Percentiles rank a stretch among this genome's conserved stretches.
Evolutionary conservation across 2,329 filamentous ascomycete genomes (phyloP).

Genomic region (Colletotrichum lini): DNA sequence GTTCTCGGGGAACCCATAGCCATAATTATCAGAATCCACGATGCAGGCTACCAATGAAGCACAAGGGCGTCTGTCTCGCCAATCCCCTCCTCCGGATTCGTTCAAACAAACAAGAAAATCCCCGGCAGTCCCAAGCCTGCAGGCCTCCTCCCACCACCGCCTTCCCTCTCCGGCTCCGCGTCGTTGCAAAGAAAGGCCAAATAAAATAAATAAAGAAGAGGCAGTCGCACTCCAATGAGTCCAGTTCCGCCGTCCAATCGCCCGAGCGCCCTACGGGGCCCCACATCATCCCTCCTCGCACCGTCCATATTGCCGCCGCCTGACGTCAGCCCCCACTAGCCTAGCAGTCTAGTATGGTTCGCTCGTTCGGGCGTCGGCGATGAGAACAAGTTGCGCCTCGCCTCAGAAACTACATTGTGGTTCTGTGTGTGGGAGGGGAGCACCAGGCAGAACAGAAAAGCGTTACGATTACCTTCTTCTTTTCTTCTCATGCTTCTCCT

Average conservation of each 20-base stretch:
- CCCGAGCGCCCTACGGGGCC: neutral
- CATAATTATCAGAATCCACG: neutral
- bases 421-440: too few relatives aligned
- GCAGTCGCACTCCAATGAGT: too few relatives aligned
- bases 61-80: neutral
- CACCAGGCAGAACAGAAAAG: too few relatives aligned
- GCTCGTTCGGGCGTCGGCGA: too few relatives aligned
- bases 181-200: neutral
- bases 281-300: neutral
- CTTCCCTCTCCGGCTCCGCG: neutral
- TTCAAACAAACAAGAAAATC: too few relatives aligned
- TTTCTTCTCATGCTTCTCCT: too few relatives aligned
- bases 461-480: neutral
- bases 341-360: too few relatives aligned
- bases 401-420: too few relatives aligned
- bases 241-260: neutral
- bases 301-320: neutral
- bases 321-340: slow-evolving; percentile 1
- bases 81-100: neutral
- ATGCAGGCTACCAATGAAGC: neutral
- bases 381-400: too few relatives aligned
- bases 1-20: too few relatives aligned
- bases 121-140: too few relatives aligned
- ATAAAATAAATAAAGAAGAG: too few relatives aligned
- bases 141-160: neutral